phyloP scores from a whole-genome alignment of 2,329 filamentous ascomycete genomes.

The Aspergillus sp. region DNA sequence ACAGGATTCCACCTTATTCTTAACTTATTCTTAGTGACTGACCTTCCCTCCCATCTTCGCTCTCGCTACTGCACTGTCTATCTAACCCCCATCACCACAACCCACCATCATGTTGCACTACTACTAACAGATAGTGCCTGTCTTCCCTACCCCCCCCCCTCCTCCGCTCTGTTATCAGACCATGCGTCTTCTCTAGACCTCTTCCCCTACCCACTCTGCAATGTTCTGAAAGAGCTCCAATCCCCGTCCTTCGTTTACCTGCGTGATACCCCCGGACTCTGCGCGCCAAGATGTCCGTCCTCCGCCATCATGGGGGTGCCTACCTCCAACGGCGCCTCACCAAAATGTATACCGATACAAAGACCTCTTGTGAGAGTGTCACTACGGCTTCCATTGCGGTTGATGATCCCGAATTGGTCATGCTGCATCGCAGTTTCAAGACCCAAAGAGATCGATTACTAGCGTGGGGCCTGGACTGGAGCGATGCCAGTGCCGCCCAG shows the following conservation, averaged over 20 bases:
- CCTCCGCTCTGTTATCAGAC: background rate
- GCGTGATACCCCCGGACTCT: conserved; percentile 13
- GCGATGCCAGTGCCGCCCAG: conserved; percentile 58
- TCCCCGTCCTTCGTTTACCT: conserved; percentile 9
- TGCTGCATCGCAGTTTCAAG: conserved; percentile 60
- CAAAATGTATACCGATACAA: conserved; percentile 65
- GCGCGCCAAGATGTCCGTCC: conserved; percentile 47
- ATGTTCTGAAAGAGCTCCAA: conserved; percentile 18
- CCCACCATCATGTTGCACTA: background rate
- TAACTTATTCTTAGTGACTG: conserved; percentile 24
- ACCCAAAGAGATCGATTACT: conserved; percentile 66
- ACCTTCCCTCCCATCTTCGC: conserved; percentile 13
- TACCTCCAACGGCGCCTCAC: conserved; percentile 55
- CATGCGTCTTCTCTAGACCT: conserved; percentile 11
- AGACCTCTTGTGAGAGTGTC: conserved; percentile 61
- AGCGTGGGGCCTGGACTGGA: conserved; percentile 68
- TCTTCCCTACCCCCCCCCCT: background rate
- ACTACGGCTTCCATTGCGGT: conserved; percentile 51
- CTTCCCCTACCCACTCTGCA: conserved; percentile 12
- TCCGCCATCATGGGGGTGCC: conserved; percentile 47
- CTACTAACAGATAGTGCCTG: background rate
- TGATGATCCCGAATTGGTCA: conserved; percentile 55
- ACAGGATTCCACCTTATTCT: conserved; percentile 41
- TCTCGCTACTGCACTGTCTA: conserved; percentile 10
- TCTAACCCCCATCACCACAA: background rate